Conservation (phyloP, 1,284 basidiomycete genomes). For the Tilletia walkeri region DNA sequence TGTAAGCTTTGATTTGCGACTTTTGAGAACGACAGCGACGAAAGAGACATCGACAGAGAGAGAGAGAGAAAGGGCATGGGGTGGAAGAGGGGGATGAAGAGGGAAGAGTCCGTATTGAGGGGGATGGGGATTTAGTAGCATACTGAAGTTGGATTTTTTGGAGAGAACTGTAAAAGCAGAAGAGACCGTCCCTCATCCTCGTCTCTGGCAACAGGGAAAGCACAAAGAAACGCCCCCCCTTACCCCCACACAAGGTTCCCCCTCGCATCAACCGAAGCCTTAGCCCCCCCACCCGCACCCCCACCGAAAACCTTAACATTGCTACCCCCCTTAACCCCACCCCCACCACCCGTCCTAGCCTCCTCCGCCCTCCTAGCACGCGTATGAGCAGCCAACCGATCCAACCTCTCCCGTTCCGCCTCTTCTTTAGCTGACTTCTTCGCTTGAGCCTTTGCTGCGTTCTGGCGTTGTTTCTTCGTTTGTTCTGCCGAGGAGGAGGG, state of each 20-base stretch:
- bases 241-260: constrained; percentile 40
- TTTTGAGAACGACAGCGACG: too few relatives aligned
- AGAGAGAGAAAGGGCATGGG: too few relatives aligned
- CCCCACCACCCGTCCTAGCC: constrained; percentile 18
- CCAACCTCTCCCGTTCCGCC: constrained; percentile 37
- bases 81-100: not conserved
- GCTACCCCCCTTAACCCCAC: constrained; percentile 20
- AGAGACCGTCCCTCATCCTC: too few relatives aligned
- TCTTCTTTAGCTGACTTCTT: constrained; percentile 42
- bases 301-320: constrained; percentile 31
- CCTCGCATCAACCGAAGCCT: constrained; percentile 34
- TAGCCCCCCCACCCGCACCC: constrained; percentile 24
- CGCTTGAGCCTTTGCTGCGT: constrained; percentile 40
- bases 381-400: constrained; percentile 36
- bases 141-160: too few relatives aligned
- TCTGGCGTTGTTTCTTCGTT: constrained; percentile 46
- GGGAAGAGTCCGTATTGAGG: constrained; percentile 1
- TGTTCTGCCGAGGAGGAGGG: constrained; percentile 12
- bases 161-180: too few relatives aligned
- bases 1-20: too few relatives aligned
- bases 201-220: too few relatives aligned
- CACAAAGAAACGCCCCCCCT: not conserved
- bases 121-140: not conserved
- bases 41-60: too few relatives aligned
- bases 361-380: constrained; percentile 32